Conservation (phyloP, 257 asterid genomes). For the Lantana camara region DNA sequence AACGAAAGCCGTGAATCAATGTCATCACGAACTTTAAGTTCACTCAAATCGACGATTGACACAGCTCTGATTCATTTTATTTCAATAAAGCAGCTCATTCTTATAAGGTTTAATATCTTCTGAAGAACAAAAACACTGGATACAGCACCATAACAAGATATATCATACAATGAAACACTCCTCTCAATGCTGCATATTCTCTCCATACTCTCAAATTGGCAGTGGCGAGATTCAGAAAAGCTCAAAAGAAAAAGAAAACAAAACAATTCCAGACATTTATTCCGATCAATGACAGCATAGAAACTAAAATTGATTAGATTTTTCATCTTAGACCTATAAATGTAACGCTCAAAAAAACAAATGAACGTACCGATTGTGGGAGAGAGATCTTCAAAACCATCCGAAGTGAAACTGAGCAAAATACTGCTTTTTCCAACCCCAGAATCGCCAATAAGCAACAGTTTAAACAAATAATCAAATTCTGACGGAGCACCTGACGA, state of each 20-base stretch:
- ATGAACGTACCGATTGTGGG: slow-evolving; percentile 61
- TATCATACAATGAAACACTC: no score
- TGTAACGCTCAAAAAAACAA: background rate
- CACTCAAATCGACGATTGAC: no score
- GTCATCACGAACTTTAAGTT: background rate
- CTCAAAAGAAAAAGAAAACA: background rate
- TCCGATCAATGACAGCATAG: background rate
- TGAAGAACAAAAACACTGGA: no score
- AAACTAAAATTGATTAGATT: background rate
- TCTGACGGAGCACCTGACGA: slow-evolving; percentile 48
- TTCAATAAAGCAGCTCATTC: no score
- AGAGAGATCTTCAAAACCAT: slow-evolving; percentile 82
- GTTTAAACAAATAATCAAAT: slow-evolving; percentile 60
- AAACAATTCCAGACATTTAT: background rate
- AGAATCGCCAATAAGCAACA: slow-evolving; percentile 78
- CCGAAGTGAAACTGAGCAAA: slow-evolving; percentile 86
- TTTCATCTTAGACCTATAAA: background rate
- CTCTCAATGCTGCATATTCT: no score
- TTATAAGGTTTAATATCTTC: no score
- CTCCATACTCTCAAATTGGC: no score
- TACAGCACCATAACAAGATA: no score
- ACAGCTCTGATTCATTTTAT: no score
- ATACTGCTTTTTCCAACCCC: slow-evolving; percentile 94
- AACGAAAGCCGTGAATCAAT: background rate
- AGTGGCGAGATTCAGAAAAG: no score